Evolutionary conservation across 225 moss, liverwort and hornwort genomes (phyloP), one percentile per base, ranked within the genome.

Genomic region (Pseudoscleropodium purum): DNA sequence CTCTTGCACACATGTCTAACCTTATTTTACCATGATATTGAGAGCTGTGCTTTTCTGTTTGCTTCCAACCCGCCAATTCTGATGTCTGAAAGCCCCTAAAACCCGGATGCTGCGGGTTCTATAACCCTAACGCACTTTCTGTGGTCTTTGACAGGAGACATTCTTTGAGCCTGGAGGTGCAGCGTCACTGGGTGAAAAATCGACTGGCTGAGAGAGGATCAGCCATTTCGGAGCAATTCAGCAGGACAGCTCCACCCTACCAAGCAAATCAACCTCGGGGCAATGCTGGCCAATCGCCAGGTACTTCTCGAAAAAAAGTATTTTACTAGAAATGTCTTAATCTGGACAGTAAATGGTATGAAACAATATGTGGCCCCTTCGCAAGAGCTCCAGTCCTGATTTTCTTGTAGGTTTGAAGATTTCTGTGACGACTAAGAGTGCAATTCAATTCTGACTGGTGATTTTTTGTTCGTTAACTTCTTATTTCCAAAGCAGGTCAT

Each of bases 101-200:
- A 25, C 57, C 47, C 45, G 31, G 84, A 64, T 49, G 63, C 64
- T 89, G 54, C 64, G 62, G 66, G 18, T 84, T 51, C 59, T 81
- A 14, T 67, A n/a, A 16, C 68, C 47, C 64, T 70, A 47, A 82
- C 34, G 54, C 88, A 39, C 57, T 82, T 74, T 23, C 31, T 90
- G 59, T 67, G 90, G 67, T 43, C 19, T 66, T 41, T 51, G 81
- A 52, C 70, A 88, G 73, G 82, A 91, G 67, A 91, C 94, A 56
- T 67, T 90, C 87, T 67, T 75, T 92, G 81, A 92, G 62, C 84
- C 84, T 90, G 84, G 92, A 92, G 75, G 70, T 79, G 82, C 95
- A 97, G 52, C 93, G 95, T 80, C 90, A 91, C 54, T 99, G 97
- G 97, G 96, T 99, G 83, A 88, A 89, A 88, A 93, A 91, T 39